Evolutionary conservation across 768 basidiomycete species (phyloP), one percentile per base, ranked within the genome.

Genomic region (Chalciporus chontae): DNA sequence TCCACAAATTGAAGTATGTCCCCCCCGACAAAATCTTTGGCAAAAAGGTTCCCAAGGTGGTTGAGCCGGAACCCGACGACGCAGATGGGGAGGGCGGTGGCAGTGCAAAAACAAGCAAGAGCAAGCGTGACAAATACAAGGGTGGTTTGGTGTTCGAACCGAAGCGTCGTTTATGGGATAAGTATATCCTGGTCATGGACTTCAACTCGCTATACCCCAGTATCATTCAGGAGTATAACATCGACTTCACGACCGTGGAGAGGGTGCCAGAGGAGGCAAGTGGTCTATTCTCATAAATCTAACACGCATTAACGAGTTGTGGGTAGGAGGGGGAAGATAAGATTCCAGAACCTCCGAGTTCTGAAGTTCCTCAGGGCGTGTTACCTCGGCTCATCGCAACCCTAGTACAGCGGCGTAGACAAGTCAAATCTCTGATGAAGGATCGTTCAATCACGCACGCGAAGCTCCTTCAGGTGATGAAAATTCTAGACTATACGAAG

Each of bases 161-260:
- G 2, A 94, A 96, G 71, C 77, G 90, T 47, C 92, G 94, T 10
- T 73, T 99, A 36, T 98, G 92, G 90, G 96, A 98, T 73, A 94
- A 85, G 60, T 96, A 78, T 64, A 89, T 98, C 69, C 78, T 99
- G 15, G 96, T 99, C 69, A 99, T 99, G 96, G 96, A 99, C 69
- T 99, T 98, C 84, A 99, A 99, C 70, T 96, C 94, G 53, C 77
- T 99, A 48, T 99, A 99, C 66, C 96, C 96, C 6, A 94, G 90
- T 67, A 99, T 99, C 74, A 99, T 99, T 42, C 96, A 98, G 63
- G 96, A 99, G 74, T 99, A 90, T 65, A 98, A 99, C 66, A 98
- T 99, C 58, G 96, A 98, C 70, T 98, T 98, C 62, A 98, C 96
- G 9, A 99, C 96, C 0, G 85, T 98, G 17, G 88, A 91, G 40